Evolutionary conservation across 78 protist species (phyloP).

Genomic region (Planoprotostelium fungivorum): DNA sequence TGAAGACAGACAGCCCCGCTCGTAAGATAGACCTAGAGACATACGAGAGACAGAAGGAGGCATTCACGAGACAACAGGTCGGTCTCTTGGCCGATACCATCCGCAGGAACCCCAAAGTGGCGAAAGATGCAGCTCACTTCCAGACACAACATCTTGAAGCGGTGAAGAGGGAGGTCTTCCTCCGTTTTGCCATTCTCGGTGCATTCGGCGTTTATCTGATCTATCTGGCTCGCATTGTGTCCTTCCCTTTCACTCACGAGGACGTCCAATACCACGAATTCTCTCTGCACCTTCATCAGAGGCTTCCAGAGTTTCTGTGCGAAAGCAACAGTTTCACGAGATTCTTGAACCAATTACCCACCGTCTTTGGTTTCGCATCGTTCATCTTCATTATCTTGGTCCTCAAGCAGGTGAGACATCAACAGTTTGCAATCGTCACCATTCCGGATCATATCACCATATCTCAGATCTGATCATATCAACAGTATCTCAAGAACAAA

Average conservation of each 20-base stretch:
- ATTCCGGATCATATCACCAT: background rate
- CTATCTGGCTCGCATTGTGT: background rate
- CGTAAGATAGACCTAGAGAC: background rate
- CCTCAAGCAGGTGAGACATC: background rate
- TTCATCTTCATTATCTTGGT: background rate
- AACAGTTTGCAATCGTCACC: too few species aligned
- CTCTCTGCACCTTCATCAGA: background rate
- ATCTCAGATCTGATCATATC: background rate
- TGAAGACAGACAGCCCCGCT: background rate
- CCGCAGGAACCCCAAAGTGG: background rate
- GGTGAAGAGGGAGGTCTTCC: background rate
- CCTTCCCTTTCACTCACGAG: background rate
- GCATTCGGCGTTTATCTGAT: background rate
- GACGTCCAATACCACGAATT: background rate
- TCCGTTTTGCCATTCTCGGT: background rate
- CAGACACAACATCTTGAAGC: background rate
- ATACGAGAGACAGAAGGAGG: background rate
- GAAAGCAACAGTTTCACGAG: background rate
- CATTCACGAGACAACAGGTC: background rate
- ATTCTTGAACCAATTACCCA: background rate
- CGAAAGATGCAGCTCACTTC: background rate
- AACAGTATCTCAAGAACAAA: background rate
- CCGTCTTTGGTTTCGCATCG: background rate
- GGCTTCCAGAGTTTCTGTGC: background rate
- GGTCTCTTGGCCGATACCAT: background rate